A percentile compares a stretch with the other conserved stretches of the same genome.
Evolutionary conservation across 2,329 filamentous ascomycete genomes (phyloP).

Genomic region (Tolypocladium paradoxum): DNA sequence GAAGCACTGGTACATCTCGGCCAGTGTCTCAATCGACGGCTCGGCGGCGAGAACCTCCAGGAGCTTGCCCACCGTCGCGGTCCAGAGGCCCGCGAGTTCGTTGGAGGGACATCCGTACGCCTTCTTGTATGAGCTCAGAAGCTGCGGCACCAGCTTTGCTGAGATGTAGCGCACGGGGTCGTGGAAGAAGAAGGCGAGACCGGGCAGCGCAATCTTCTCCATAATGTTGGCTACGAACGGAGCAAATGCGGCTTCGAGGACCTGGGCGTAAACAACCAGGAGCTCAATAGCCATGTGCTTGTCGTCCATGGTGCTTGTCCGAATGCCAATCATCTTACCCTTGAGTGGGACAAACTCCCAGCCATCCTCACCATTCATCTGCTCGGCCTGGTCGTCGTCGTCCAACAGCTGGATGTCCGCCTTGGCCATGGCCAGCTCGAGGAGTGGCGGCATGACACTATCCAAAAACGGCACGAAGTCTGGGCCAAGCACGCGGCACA

Average conservation of each 20-base stretch:
- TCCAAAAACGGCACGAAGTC: slow-evolving; percentile 91
- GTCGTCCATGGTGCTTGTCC: slow-evolving; percentile 91
- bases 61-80: slow-evolving; percentile 74
- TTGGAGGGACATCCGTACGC: slow-evolving; percentile 72
- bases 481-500: slow-evolving; percentile 85
- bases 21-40: slow-evolving; percentile 88
- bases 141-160: slow-evolving; percentile 85
- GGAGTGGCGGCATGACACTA: slow-evolving; percentile 86
- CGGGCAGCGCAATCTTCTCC: slow-evolving; percentile 90
- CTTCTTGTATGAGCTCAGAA: slow-evolving; percentile 90
- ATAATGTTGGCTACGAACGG: slow-evolving; percentile 88
- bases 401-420: slow-evolving; percentile 94
- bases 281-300: slow-evolving; percentile 99
- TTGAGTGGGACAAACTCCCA: slow-evolving; percentile 97
- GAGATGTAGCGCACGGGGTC: slow-evolving; percentile 93
- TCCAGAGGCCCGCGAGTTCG: slow-evolving; percentile 76
- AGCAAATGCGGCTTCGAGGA: slow-evolving; percentile 85
- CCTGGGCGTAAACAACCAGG: slow-evolving; percentile 92
- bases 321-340: slow-evolving; percentile 96
- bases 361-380: slow-evolving; percentile 87
- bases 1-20: slow-evolving; percentile 99
- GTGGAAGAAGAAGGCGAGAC: slow-evolving; percentile 97
- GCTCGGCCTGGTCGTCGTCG: slow-evolving; percentile 86
- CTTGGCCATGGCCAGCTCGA: slow-evolving; percentile 86
- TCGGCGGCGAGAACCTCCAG: slow-evolving; percentile 89